These are phyloP conservation scores for Pleurotus salmoneostramineus DNA, from an alignment of 768 basidiomycete genomes.

Conservation along the genomic window DNA sequence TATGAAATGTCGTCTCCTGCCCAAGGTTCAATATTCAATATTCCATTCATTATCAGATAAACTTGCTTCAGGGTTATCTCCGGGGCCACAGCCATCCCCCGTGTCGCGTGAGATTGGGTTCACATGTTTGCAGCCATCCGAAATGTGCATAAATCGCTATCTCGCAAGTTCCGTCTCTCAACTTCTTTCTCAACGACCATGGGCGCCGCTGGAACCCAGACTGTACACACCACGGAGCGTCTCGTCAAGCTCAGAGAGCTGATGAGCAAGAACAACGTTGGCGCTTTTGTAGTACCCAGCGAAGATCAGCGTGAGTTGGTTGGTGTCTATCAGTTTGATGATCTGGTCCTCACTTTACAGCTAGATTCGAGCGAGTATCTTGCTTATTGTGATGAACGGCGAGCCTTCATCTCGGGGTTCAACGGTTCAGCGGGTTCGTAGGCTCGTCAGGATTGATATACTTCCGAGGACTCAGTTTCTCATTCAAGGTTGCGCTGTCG, in stretches of 20 bases:
- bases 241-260: conserved; percentile 62
- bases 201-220: conserved; percentile 35
- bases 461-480: not conserved
- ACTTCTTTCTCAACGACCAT: conserved; percentile 17
- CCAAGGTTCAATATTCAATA: no score
- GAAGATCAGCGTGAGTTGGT: conserved; percentile 83
- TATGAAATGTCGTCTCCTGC: no score
- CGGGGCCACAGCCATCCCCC: not conserved
- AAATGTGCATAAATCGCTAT: conserved; percentile 6
- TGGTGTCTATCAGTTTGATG: no score
- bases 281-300: conserved; percentile 81
- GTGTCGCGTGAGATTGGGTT: not conserved
- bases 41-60: not conserved
- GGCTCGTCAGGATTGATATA: not conserved
- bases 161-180: conserved; percentile 1
- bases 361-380: conserved; percentile 79
- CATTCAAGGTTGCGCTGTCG: conserved; percentile 14
- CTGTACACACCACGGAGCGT: conserved; percentile 60
- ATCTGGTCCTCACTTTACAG: no score
- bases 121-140: conserved; percentile 6
- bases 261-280: conserved; percentile 55
- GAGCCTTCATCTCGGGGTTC: conserved; percentile 91
- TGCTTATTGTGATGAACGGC: conserved; percentile 76
- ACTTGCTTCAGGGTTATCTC: not conserved
- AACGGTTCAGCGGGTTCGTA: conserved; percentile 84